Conservation (phyloP, 208 protist species). For the Trypanosoma scelopori region DNA sequence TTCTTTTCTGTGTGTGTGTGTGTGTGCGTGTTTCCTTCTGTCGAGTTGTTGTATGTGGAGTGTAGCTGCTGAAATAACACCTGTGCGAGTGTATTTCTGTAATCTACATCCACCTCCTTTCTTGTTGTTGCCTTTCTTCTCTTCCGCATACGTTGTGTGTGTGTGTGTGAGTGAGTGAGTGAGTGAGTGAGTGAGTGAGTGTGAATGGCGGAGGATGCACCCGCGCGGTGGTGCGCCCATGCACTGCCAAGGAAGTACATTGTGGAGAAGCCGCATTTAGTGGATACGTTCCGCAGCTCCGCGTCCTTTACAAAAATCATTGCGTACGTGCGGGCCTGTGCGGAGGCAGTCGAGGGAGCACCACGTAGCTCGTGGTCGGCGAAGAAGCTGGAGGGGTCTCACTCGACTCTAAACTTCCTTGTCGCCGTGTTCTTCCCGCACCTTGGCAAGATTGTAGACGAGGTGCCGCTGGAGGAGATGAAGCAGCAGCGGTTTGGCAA, state of each 20-base stretch:
- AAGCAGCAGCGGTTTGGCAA: constrained; percentile 88
- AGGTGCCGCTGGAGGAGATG: constrained; percentile 78
- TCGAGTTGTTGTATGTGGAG: no score
- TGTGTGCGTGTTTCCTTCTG: no score
- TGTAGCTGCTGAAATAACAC: no score
- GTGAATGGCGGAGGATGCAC: constrained; percentile 1
- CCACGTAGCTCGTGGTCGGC: constrained; percentile 22
- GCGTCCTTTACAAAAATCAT: constrained; percentile 71
- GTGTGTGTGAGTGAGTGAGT: no score
- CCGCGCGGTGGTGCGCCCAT: background rate
- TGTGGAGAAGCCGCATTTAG: constrained; percentile 57
- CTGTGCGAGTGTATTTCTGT: no score
- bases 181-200: no score
- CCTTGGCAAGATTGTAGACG: constrained; percentile 50
- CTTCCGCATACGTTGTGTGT: no score
- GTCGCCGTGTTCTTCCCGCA: constrained; percentile 53
- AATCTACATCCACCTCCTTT: no score
- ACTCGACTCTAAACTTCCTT: constrained; percentile 45
- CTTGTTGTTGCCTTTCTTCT: no score
- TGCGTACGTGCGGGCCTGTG: constrained; percentile 57
- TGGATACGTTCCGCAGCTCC: constrained; percentile 57
- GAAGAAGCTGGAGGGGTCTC: constrained; percentile 23
- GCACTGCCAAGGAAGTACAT: constrained; percentile 59
- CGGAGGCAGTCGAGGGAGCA: constrained; percentile 36
- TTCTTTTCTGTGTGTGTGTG: no score